Evolutionary conservation across 768 basidiomycete genomes (phyloP), one percentile per base, ranked within the genome.

Genomic region (Amanita fuliginea): DNA sequence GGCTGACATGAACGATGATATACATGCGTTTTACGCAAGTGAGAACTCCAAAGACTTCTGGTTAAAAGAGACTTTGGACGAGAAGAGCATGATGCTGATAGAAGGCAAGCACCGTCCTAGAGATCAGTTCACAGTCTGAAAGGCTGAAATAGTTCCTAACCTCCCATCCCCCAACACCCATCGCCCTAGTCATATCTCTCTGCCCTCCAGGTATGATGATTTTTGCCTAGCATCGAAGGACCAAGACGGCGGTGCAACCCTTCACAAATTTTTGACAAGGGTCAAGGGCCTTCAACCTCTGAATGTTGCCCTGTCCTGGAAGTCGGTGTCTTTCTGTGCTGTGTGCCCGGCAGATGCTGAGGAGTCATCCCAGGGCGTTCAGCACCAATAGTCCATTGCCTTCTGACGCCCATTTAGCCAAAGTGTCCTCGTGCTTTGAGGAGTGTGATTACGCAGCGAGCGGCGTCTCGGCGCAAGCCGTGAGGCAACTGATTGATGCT

Each of bases 251-350:
- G 8, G 13, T 43, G 26, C 28, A 11, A 14, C 18, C 6, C 35
- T 32, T 6, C 57, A 61, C 42, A 56, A 54, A 21, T 75, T 71
- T 48, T 55, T 84, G 54, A 75, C 70, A 59, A 76, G 76, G 54
- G 73, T 69, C 13, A 80, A 76, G 56, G 83, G 83, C 1, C 60
- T 78, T 18, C 72, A 76, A 48, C 69, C 81, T 3, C 65, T 86
- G 3, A 67, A 72, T 18, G 67, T 86, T 11, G 71, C 77, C 28
- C 64, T 88, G 44, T 78, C 80, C 11, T 87, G 85, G 85, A 73
- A 75, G 84, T 84, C 51, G 43, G 74, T 67, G 26, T 33, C 44
- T n/a, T 6, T 26, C 14, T 28, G 51, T 35, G 14, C 46, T 30
- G 32, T 30, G 32, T 43, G 51, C 22, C 18, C 14, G 34, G 19